Conservation (phyloP, 306 rosid genomes). For the Ammopiptanthus mongolicus region DNA sequence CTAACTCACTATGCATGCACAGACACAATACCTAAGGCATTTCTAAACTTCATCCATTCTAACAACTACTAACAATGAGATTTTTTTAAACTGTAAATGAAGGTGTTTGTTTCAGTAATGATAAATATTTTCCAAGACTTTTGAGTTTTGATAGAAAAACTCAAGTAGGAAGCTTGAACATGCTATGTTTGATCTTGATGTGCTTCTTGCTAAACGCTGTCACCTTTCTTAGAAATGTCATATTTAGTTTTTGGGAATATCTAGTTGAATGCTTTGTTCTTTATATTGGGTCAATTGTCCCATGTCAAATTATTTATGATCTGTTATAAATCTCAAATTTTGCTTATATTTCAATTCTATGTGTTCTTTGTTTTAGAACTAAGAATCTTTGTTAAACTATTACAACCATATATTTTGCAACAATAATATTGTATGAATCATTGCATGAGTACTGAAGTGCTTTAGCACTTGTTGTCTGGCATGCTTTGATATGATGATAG, state of each 20-base stretch:
- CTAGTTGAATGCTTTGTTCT: neutral
- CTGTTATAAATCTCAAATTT: neutral
- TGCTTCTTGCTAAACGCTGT: neutral
- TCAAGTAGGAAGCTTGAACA: neutral
- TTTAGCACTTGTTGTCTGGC: conserved; percentile 5
- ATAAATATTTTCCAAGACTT: neutral
- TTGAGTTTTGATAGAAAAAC: neutral
- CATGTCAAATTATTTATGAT: neutral
- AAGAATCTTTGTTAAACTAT: neutral
- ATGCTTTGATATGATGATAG: conserved; percentile 12
- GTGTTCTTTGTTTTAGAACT: neutral
- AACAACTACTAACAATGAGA: neutral
- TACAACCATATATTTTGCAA: neutral
- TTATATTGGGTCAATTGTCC: neutral
- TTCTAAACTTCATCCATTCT: neutral
- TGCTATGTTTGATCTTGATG: neutral
- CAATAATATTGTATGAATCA: neutral
- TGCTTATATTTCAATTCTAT: neutral
- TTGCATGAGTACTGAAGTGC: neutral
- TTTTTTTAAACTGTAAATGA: neutral
- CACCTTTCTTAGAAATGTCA: neutral
- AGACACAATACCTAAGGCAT: neutral
- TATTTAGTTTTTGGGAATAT: neutral
- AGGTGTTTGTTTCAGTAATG: neutral
- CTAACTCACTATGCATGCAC: neutral